Evolutionary conservation across 306 rosid species (phyloP), one percentile per base, ranked within the genome.

Genomic region (Trichosanthes cucumerina): DNA sequence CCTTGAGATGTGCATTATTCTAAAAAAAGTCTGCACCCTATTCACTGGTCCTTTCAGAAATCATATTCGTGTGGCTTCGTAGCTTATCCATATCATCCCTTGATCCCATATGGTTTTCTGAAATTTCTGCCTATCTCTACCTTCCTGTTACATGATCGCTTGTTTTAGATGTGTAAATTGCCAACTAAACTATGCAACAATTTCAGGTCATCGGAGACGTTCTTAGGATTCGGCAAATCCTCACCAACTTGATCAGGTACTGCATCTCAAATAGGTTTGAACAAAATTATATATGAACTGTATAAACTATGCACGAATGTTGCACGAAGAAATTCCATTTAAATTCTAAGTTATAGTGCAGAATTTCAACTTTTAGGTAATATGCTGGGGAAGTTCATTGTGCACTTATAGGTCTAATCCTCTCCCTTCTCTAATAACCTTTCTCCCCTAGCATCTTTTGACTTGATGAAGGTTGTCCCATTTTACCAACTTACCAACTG

Each of bases 231-330:
- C 88, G 98, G 75, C 98, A 94, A 86, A 92, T 89, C 39, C 96
- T 94, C 69, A 94, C 98, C 38, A 94, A 94, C 86, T 88, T 94
- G 83, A 82, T 88, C 86, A 89, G 97, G 98, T 93, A 91, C 77
- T 56, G 1, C 26, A 65, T 60, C 41, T 79, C 12, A 9, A 39
- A 50, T 34, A 28, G 53, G 41, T 43, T 81, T 10, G 39, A 24
- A 47, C 57, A 52, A 39, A 4, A 52, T 34, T 23, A 44, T 18
- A 15, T 26, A 72, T 72, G 16, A 24, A 72, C 15, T 49, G 77
- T 10, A 31, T 28, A 31, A 73, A 31, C 46, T 47, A 28, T 73
- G 26, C 60, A 31, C 4, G 38, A 1, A 18, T 66, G 18, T 31
- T 66, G 49, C 73, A 65, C 49, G 6, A 65, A 9, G 28, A 18